Evolutionary conservation across 164 flowering plant species (phyloP).

Genomic region (Euptelea pleiosperma): DNA sequence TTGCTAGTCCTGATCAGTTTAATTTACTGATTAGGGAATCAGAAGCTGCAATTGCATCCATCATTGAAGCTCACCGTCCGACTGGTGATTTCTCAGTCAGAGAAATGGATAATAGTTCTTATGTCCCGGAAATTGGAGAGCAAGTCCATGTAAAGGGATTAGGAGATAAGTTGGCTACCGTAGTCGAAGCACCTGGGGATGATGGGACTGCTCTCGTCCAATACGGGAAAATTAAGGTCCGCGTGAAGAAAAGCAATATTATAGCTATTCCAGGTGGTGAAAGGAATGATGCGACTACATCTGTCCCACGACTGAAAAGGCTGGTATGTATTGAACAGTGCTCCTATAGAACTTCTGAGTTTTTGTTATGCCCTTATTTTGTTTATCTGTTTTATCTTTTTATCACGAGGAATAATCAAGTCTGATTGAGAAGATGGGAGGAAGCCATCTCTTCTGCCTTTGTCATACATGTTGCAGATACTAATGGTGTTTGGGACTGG

Average conservation of each 20-base stretch:
- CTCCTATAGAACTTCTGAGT: neutral
- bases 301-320: constrained; percentile 25
- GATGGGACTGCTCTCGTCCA: constrained; percentile 66
- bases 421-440: too few relatives aligned
- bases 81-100: constrained; percentile 15
- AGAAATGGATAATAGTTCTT: constrained; percentile 25
- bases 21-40: constrained; percentile 52
- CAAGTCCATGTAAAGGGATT: constrained; percentile 59
- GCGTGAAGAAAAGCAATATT: constrained; percentile 50
- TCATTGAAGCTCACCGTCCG: constrained; percentile 44
- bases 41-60: constrained; percentile 63
- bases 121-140: constrained; percentile 65
- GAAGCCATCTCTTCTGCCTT: too few relatives aligned
- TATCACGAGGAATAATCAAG: too few relatives aligned
- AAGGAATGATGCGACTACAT: constrained; percentile 21
- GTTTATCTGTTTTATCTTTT: too few relatives aligned
- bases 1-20: constrained; percentile 37
- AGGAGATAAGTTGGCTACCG: constrained; percentile 70
- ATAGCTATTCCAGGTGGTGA: constrained; percentile 30
- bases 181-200: constrained; percentile 63
- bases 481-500: too few relatives aligned
- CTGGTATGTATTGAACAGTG: constrained; percentile 37
- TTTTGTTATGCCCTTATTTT: too few relatives aligned
- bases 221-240: constrained; percentile 65
- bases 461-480: too few relatives aligned